Percentiles rank a stretch among this genome's conserved stretches.
Conservation (phyloP, 768 basidiomycete species). For the Suillus sp. region DNA sequence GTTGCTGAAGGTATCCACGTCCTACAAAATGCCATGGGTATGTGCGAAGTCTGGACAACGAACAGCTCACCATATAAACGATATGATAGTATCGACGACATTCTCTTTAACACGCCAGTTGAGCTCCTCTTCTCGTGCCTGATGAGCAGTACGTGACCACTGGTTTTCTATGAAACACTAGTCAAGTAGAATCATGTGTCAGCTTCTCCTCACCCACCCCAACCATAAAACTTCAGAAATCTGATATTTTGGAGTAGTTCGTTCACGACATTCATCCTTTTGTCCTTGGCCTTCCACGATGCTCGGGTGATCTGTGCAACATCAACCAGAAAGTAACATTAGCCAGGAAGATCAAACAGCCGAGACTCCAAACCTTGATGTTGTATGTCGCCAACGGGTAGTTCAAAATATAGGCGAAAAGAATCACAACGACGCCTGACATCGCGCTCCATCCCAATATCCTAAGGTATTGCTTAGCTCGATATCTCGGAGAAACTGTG, state of each 20-base stretch:
- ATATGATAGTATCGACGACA: conserved; percentile 57
- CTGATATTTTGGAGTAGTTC: conserved; percentile 76
- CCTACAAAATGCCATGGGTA: conserved; percentile 39
- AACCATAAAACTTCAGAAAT: conserved; percentile 75
- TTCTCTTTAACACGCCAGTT: conserved; percentile 68
- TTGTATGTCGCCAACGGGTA: conserved; percentile 69
- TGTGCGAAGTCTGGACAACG: not conserved
- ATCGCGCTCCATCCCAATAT: conserved; percentile 80
- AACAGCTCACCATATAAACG: conserved; percentile 62
- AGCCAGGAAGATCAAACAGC: not conserved
- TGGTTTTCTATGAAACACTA: conserved; percentile 46
- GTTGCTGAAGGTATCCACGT: conserved; percentile 75
- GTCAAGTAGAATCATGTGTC: not conserved
- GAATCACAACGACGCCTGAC: conserved; percentile 66
- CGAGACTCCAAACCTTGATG: conserved; percentile 49
- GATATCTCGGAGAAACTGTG: not conserved
- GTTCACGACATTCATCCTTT: conserved; percentile 69
- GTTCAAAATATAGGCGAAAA: conserved; percentile 63
- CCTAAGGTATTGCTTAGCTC: conserved; percentile 36
- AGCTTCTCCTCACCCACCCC: conserved; percentile 48
- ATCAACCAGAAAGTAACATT: not conserved
- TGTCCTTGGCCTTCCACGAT: conserved; percentile 66
- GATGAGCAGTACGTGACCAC: conserved; percentile 57
- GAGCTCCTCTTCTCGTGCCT: conserved; percentile 63
- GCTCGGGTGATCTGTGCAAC: conserved; percentile 51